phyloP scores from a whole-genome alignment of 805 yeast species.

The Zygosaccharomyces rouxii region DNA sequence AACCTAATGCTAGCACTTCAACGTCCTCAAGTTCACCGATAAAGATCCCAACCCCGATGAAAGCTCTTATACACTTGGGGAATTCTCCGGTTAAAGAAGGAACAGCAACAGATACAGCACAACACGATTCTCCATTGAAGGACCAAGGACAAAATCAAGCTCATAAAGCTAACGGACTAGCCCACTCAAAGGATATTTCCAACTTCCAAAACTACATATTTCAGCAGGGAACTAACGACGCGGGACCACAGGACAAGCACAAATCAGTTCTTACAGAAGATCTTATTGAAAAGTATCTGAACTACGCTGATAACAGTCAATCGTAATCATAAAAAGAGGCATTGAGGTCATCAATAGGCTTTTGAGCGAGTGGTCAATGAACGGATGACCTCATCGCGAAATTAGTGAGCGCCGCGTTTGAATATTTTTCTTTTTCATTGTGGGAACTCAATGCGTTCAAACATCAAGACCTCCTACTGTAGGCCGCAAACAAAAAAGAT shows the following conservation, averaged over 20 bases:
- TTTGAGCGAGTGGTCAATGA: background rate
- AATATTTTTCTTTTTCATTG: constrained; percentile 2
- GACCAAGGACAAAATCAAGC: constrained; percentile 4
- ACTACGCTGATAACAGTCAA: constrained; percentile 21
- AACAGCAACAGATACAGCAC: background rate
- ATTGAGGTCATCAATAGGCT: background rate
- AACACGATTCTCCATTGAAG: constrained; percentile 11
- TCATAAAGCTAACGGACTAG: constrained; percentile 8
- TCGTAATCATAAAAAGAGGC: background rate
- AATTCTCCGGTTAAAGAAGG: constrained; percentile 18
- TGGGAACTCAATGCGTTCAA: background rate
- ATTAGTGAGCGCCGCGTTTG: constrained; percentile 1
- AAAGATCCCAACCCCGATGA: constrained; percentile 26
- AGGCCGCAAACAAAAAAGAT: background rate
- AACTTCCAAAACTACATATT: constrained; percentile 18
- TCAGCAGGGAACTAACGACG: background rate
- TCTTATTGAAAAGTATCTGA: constrained; percentile 25
- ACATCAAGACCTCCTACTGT: background rate
- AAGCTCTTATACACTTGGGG: constrained; percentile 22
- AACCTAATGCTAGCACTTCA: constrained; percentile 6
- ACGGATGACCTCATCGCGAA: background rate
- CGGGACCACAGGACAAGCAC: constrained; percentile 7
- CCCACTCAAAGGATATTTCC: constrained; percentile 18
- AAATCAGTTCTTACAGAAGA: constrained; percentile 16
- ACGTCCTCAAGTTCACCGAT: constrained; percentile 18